Percentiles rank a stretch among this genome's conserved stretches.
Evolutionary conservation across 345 rosid species (phyloP).

Genomic region (Brassica carinata): DNA sequence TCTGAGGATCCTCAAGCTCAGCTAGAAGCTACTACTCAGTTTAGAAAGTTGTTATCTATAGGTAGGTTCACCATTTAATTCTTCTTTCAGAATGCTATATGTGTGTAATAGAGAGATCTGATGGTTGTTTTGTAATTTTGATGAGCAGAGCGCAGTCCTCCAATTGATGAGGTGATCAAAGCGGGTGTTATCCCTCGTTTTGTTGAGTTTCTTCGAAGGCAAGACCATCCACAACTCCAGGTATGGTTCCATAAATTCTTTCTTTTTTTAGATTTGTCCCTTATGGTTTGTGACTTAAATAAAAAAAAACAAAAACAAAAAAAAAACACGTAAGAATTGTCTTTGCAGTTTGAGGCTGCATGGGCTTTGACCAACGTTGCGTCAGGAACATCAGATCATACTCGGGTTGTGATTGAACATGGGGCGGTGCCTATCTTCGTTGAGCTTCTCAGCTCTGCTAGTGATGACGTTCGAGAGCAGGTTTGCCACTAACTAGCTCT

Average conservation of each 20-base stretch:
- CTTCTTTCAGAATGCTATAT: slow-evolving; percentile 3
- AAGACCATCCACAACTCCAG: slow-evolving; percentile 77
- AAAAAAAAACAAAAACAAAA: too few relatives aligned
- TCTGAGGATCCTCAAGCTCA: slow-evolving; percentile 64
- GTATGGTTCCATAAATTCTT: slow-evolving; percentile 39
- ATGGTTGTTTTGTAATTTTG: slow-evolving; percentile 16
- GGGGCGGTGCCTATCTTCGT: slow-evolving; percentile 85
- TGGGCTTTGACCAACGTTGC: slow-evolving; percentile 95
- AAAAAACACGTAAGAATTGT: background rate
- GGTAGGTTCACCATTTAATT: slow-evolving; percentile 42
- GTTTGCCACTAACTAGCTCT: slow-evolving; percentile 43
- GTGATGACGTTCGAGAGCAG: slow-evolving; percentile 90
- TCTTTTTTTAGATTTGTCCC: slow-evolving; percentile 11
- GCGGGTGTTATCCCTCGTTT: slow-evolving; percentile 80
- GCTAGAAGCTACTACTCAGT: slow-evolving; percentile 77
- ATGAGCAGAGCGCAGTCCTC: slow-evolving; percentile 75
- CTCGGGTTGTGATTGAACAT: slow-evolving; percentile 74
- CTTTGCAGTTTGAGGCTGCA: slow-evolving; percentile 78
- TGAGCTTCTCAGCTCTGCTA: slow-evolving; percentile 75
- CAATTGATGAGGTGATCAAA: slow-evolving; percentile 88
- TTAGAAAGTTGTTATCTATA: slow-evolving; percentile 79
- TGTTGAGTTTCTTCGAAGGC: slow-evolving; percentile 79
- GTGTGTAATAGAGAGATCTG: slow-evolving; percentile 5
- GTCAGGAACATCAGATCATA: slow-evolving; percentile 86
- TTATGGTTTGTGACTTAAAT: background rate